Percentiles rank a stretch among this genome's conserved stretches.
phyloP scores from a whole-genome alignment of 1,139 yeast genomes.

The Suhomyces wounanorum region DNA sequence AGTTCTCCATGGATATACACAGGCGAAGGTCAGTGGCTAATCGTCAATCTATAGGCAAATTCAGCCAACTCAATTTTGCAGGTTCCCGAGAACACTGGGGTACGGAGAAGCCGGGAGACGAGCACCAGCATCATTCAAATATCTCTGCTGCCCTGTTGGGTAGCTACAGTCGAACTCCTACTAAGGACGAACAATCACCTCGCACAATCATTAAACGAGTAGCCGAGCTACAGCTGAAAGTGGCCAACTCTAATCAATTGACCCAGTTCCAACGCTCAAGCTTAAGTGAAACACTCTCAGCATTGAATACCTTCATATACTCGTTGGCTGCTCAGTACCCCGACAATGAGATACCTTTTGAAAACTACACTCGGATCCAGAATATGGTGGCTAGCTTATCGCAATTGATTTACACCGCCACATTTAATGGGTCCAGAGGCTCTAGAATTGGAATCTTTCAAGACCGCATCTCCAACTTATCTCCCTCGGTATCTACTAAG shows the following conservation, averaged over 20 bases:
- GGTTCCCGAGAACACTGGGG: slow-evolving; percentile 3
- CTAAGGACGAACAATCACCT: slow-evolving; percentile 6
- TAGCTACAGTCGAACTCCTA: background rate
- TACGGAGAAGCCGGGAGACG: background rate
- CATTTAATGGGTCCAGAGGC: background rate
- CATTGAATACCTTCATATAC: slow-evolving; percentile 13
- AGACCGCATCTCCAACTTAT: slow-evolving; percentile 17
- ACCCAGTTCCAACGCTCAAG: slow-evolving; percentile 17
- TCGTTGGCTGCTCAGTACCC: slow-evolving; percentile 16
- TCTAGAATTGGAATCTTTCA: slow-evolving; percentile 18
- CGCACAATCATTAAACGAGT: slow-evolving; percentile 3
- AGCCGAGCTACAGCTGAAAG: slow-evolving; percentile 8
- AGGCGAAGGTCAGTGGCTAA: slow-evolving; percentile 9
- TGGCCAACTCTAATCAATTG: slow-evolving; percentile 7
- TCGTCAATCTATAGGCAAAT: slow-evolving; percentile 9
- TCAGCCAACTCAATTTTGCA: slow-evolving; percentile 10
- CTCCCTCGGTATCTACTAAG: slow-evolving; percentile 19
- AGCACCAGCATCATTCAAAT: background rate
- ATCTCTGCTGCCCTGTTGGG: background rate
- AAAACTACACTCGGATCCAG: slow-evolving; percentile 10
- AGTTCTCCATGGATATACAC: slow-evolving; percentile 3
- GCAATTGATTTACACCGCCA: slow-evolving; percentile 9
- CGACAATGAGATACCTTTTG: slow-evolving; percentile 11
- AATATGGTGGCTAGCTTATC: slow-evolving; percentile 3
- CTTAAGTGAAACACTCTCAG: slow-evolving; percentile 14